Evolutionary conservation across 805 yeast species (phyloP).

Genomic region (Sugiyamaella marilandica): DNA sequence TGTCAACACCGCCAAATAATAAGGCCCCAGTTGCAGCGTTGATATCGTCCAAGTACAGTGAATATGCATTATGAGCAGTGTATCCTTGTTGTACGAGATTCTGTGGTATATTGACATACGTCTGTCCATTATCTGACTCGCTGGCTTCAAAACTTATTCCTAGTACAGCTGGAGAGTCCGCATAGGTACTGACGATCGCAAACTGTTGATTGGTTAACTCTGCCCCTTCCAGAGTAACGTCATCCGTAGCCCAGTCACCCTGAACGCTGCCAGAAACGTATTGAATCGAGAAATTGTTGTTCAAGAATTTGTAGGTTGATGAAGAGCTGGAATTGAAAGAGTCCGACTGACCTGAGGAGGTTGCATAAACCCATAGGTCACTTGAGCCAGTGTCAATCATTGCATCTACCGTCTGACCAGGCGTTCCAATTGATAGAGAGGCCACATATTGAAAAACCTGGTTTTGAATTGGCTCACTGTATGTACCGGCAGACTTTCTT

Average conservation of each 20-base stretch:
- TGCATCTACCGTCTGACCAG: constrained; percentile 48
- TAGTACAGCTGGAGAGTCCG: constrained; percentile 18
- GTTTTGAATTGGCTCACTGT: constrained; percentile 24
- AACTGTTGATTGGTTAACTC: constrained; percentile 25
- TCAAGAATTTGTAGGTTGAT: constrained; percentile 24
- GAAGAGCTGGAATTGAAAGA: constrained; percentile 30
- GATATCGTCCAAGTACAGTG: constrained; percentile 50
- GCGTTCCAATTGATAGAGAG: constrained; percentile 47
- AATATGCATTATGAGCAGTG: constrained; percentile 52
- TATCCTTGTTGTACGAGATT: constrained; percentile 51
- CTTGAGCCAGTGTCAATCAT: constrained; percentile 67
- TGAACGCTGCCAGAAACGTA: constrained; percentile 44
- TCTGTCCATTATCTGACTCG: constrained; percentile 22
- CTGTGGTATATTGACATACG: constrained; percentile 58
- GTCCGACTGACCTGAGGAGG: constrained; percentile 7
- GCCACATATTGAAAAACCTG: constrained; percentile 30
- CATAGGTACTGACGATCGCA: constrained; percentile 11
- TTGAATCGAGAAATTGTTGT: constrained; percentile 24
- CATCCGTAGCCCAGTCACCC: constrained; percentile 64
- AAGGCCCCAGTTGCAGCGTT: constrained; percentile 26
- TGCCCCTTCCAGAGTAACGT: constrained; percentile 46
- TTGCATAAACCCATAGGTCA: constrained; percentile 52
- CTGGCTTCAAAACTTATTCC: constrained; percentile 27
- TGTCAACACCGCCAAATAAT: constrained; percentile 50
- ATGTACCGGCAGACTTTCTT: neutral